Evolutionary conservation across 371 early-diverging fungal species (phyloP).

Genomic region (Circinella minor): DNA sequence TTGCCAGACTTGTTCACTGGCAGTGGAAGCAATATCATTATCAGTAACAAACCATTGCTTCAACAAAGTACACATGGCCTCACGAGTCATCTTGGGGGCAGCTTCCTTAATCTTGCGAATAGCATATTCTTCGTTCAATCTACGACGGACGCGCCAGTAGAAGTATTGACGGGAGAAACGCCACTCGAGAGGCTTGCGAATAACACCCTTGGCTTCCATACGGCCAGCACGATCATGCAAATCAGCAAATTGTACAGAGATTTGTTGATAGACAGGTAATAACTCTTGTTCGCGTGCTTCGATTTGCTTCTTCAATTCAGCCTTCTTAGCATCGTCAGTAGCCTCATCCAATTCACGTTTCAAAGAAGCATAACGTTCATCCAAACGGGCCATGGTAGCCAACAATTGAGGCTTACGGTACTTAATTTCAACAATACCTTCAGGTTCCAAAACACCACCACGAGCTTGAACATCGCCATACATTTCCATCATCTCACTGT

Average conservation of each 20-base stretch:
- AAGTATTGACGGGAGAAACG: slow-evolving; percentile 83
- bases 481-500: slow-evolving; percentile 98
- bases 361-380: slow-evolving; percentile 73
- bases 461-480: slow-evolving; percentile 92
- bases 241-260: slow-evolving; percentile 97
- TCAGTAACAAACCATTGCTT: slow-evolving; percentile 60
- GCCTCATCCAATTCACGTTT: slow-evolving; percentile 68
- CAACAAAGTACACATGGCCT: slow-evolving; percentile 49
- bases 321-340: slow-evolving; percentile 49
- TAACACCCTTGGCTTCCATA: slow-evolving; percentile 94
- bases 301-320: slow-evolving; percentile 70
- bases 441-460: slow-evolving; percentile 98
- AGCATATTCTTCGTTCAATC: slow-evolving; percentile 77
- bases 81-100: slow-evolving; percentile 49
- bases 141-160: slow-evolving; percentile 90
- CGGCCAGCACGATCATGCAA: slow-evolving; percentile 97
- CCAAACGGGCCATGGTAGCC: slow-evolving; percentile 92
- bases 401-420: slow-evolving; percentile 93
- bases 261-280: slow-evolving; percentile 90
- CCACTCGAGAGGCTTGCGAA: slow-evolving; percentile 86
- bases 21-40: not conserved
- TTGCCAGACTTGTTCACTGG: slow-evolving; percentile 12
- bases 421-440: slow-evolving; percentile 99
- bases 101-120: slow-evolving; percentile 58
- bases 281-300: slow-evolving; percentile 86